phyloP scores from a whole-genome alignment of 768 basidiomycete genomes.

The Russula compacta region DNA sequence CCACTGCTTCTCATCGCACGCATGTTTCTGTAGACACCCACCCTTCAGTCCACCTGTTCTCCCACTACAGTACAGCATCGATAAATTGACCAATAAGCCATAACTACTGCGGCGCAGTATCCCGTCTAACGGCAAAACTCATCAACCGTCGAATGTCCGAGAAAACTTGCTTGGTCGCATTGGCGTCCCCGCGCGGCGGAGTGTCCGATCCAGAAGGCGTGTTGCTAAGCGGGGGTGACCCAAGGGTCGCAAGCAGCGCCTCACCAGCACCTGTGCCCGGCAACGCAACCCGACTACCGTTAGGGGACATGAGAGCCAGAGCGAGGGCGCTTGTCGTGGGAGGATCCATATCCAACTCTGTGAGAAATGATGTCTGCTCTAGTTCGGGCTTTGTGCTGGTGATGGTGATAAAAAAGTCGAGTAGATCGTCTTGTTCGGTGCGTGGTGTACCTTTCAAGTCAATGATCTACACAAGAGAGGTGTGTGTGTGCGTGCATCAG shows the following conservation, averaged over 20 bases:
- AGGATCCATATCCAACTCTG: constrained; percentile 94
- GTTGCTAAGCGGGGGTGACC: constrained; percentile 54
- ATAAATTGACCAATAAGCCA: background rate
- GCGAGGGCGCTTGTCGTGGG: constrained; percentile 38
- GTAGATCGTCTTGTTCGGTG: constrained; percentile 74
- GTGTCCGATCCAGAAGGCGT: constrained; percentile 53
- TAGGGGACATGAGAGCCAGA: constrained; percentile 52
- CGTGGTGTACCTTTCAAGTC: constrained; percentile 92
- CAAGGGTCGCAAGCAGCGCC: constrained; percentile 48
- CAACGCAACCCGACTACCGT: constrained; percentile 50
- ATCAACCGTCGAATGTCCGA: constrained; percentile 85
- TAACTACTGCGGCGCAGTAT: constrained; percentile 31
- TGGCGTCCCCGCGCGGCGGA: constrained; percentile 34
- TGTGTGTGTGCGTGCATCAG: background rate
- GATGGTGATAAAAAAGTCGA: constrained; percentile 85
- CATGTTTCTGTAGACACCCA: background rate
- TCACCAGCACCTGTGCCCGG: constrained; percentile 36
- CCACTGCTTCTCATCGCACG: background rate
- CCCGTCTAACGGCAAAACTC: constrained; percentile 78
- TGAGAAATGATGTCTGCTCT: constrained; percentile 85
- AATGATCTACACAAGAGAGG: constrained; percentile 51
- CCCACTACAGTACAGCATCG: background rate
- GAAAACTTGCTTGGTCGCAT: constrained; percentile 60
- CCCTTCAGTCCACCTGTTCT: background rate
- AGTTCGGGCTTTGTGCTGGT: constrained; percentile 90